phyloP scores from a whole-genome alignment of 108 stramenopile species.

The Nitzschia palea region DNA sequence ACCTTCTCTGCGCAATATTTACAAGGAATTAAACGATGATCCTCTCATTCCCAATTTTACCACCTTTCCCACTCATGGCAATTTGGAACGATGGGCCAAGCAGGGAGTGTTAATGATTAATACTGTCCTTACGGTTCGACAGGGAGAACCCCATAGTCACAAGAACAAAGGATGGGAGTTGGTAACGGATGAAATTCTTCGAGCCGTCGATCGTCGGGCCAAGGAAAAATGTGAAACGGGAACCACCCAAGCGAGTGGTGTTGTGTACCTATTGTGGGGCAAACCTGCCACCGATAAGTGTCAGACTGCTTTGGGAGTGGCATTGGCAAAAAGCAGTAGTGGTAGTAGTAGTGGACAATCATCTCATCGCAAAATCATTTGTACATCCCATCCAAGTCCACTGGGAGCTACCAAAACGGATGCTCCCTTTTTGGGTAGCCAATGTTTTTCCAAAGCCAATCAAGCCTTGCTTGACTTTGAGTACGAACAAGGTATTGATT shows the following conservation, averaged over 20 bases:
- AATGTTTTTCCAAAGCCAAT: constrained; percentile 92
- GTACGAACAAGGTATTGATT: constrained; percentile 72
- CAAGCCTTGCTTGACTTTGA: constrained; percentile 73
- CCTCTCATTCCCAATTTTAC: constrained; percentile 21
- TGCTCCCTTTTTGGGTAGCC: constrained; percentile 89
- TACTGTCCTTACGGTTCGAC: constrained; percentile 91
- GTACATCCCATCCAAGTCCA: constrained; percentile 88
- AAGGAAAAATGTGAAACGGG: neutral
- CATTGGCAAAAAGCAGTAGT: neutral
- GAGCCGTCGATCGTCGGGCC: constrained; percentile 47
- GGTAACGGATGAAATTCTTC: constrained; percentile 92
- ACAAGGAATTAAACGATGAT: constrained; percentile 79
- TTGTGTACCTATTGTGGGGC: constrained; percentile 98
- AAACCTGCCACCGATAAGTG: constrained; percentile 88
- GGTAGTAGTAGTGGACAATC: neutral
- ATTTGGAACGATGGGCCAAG: constrained; percentile 78
- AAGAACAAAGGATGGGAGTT: constrained; percentile 94
- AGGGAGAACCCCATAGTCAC: constrained; percentile 90
- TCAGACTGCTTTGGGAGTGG: constrained; percentile 42
- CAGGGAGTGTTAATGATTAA: constrained; percentile 98
- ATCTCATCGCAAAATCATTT: constrained; percentile 63
- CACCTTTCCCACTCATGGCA: constrained; percentile 59
- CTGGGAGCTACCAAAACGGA: constrained; percentile 90
- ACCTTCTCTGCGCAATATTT: constrained; percentile 93
- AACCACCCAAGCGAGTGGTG: constrained; percentile 34